Conservation (phyloP, 441 rosid genomes). For the Pelargonium australe region DNA sequence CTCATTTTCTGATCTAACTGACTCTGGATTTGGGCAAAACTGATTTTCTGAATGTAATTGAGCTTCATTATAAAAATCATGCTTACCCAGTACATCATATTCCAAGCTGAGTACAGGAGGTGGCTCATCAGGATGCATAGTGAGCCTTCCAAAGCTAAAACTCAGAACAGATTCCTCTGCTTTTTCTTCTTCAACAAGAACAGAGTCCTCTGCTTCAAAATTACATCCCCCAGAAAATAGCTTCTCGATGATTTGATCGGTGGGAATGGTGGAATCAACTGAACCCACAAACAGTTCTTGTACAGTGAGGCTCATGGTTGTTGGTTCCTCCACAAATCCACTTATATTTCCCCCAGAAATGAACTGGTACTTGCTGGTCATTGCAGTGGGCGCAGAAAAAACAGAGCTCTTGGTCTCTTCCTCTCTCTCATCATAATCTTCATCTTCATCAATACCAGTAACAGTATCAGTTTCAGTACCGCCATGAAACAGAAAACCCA, state of each 20-base stretch:
- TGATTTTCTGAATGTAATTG: background rate
- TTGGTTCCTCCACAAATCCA: constrained; percentile 1
- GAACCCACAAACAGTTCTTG: background rate
- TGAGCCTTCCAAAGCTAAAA: background rate
- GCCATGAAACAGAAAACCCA: background rate
- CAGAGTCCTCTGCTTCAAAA: background rate
- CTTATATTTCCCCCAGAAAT: background rate
- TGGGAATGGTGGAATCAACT: background rate
- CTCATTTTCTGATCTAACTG: background rate
- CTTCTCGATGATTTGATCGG: background rate
- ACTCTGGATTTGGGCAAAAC: background rate
- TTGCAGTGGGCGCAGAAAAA: background rate
- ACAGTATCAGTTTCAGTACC: background rate
- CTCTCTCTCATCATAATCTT: no score
- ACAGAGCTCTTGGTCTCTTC: background rate
- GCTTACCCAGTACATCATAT: background rate
- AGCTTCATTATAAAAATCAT: background rate
- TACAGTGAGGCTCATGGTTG: background rate
- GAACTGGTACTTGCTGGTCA: background rate
- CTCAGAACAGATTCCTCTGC: background rate
- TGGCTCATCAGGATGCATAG: no score
- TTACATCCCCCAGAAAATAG: background rate
- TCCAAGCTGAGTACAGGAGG: background rate
- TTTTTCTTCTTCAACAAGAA: no score
- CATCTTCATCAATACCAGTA: no score